Percentiles rank a stretch among this genome's conserved stretches.
Conservation (phyloP, 2,329 filamentous ascomycete genomes). For the Alternaria sp. region DNA sequence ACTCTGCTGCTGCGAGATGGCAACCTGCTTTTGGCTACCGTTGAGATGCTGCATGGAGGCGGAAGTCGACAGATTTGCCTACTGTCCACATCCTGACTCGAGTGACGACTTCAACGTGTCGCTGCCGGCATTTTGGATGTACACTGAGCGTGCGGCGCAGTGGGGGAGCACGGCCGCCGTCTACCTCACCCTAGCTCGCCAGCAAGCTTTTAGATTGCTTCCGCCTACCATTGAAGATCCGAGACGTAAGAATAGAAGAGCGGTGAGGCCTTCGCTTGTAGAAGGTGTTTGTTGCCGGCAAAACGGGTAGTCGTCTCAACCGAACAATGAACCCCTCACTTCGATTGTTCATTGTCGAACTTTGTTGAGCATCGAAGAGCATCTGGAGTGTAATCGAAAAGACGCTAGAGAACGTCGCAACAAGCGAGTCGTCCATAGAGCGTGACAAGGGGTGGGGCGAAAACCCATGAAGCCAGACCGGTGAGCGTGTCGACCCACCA, state of each 20-base stretch:
- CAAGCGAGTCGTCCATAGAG: conserved; percentile 38
- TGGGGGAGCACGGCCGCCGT: conserved; percentile 28
- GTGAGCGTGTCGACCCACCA: conserved; percentile 36
- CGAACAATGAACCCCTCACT: conserved; percentile 36
- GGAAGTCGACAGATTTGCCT: conserved; percentile 28
- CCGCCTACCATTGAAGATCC: conserved; percentile 26
- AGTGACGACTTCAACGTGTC: conserved; percentile 9
- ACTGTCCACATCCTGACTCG: conserved; percentile 6
- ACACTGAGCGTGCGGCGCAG: conserved; percentile 31
- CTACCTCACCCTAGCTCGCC: conserved; percentile 33
- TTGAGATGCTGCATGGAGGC: conserved; percentile 38
- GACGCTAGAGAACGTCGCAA: conserved; percentile 47
- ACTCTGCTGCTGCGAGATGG: conserved; percentile 41
- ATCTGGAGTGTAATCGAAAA: conserved; percentile 33
- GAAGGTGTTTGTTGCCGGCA: conserved; percentile 34
- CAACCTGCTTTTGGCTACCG: conserved; percentile 31
- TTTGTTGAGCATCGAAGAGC: conserved; percentile 36
- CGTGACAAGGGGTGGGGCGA: conserved; percentile 34
- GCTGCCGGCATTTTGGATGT: conserved; percentile 20
- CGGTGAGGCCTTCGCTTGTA: conserved; percentile 36
- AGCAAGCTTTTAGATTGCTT: conserved; percentile 36
- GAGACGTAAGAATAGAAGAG: conserved; percentile 43
- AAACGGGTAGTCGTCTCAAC: conserved; percentile 34
- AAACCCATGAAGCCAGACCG: conserved; percentile 34
- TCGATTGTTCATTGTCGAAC: conserved; percentile 23